Evolutionary conservation across 805 yeast genomes (phyloP).

Genomic region (Saccharomyces mikatae): DNA sequence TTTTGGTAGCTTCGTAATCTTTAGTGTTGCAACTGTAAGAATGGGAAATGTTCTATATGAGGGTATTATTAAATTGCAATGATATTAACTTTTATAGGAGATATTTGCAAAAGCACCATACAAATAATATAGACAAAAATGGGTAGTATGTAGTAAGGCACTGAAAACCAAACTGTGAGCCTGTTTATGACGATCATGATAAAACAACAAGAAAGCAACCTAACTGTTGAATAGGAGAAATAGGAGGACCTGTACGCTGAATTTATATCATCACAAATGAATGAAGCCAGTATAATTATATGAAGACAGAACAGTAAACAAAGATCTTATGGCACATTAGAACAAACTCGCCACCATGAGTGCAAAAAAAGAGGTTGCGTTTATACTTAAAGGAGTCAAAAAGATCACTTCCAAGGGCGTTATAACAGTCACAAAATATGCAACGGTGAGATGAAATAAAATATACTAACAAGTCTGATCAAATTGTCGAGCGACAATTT

Average conservation of each 20-base stretch:
- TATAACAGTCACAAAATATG: not conserved
- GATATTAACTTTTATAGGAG: not conserved
- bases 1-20: not conserved
- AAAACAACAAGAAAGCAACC: not conserved
- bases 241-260: not conserved
- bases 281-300: not conserved
- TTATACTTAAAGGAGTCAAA: not conserved
- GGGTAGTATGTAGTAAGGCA: slow-evolving; percentile 57
- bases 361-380: not conserved
- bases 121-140: slow-evolving; percentile 41
- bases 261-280: not conserved
- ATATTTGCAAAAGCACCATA: not conserved
- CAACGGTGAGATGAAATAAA: not conserved
- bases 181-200: not conserved
- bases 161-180: not conserved
- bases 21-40: not conserved
- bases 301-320: not conserved
- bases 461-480: slow-evolving; percentile 29
- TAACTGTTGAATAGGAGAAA: not conserved
- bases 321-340: not conserved
- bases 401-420: not conserved
- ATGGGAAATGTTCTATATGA: not conserved
- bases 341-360: not conserved
- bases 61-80: not conserved
- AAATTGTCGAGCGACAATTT: not conserved